Base-by-base conservation (phyloP, 106 monocot species). In the Xerophyta viscosa region DNA sequence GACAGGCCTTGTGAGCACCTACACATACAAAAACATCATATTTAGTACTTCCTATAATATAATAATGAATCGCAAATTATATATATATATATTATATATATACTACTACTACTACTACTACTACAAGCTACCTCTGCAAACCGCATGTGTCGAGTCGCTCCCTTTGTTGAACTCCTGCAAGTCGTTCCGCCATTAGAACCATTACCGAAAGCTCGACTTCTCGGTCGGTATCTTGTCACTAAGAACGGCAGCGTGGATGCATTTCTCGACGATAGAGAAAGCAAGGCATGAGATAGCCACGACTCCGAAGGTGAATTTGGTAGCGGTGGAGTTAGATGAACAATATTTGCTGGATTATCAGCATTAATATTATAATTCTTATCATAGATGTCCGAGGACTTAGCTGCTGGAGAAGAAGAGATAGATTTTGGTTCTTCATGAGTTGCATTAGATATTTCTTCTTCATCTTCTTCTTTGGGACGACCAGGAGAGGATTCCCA, bases 231-330 rank as follows among this genome's bases (percentile, higher is more conserved):
- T 21, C 74, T 69, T 21, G 77, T 68, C 8, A 76, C 77, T 26
- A 77, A 53, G 22, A 81, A 62, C 24, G 77, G 60, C 39, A n/a
- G 64, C 29, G 46, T 15, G 44, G 54, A 17, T 41, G 53, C 66
- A 48, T 52, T 73, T 55, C 70, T 83, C 15, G 73, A 64, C 3
- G 80, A 61, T 0, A 81, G 47, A 45, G 78, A 69, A 27, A 82
- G 88, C 60, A 88, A 72, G 1, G 82, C 73, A 9, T 78, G 82
- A 21, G 8, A 63, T 29, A 88, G 82, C 88, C 88, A 88, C 18
- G 88, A 88, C 15, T 88, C 88, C 26, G 88, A 82, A 25, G 88
- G 88, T 46, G 82, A 66, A 53, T 71, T 79, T 24, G 88, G 88
- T 20, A 82, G 51, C 47, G 75, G 82, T 17, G 69, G 82, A 52